phyloP scores from a whole-genome alignment of 1,139 yeast species.

The Geotrichum restrictum region DNA sequence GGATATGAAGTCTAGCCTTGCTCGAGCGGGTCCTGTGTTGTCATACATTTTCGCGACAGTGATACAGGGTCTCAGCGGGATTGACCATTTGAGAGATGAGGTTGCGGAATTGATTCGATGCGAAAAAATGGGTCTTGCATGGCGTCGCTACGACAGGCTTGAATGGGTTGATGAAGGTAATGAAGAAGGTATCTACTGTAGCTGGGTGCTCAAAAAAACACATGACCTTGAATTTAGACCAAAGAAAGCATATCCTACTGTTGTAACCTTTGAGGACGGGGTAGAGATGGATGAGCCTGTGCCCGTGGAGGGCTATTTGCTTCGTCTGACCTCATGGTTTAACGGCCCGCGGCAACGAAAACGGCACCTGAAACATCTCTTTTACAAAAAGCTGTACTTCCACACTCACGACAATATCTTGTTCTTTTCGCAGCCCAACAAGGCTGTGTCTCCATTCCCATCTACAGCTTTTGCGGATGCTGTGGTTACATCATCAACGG shows the following conservation, averaged over 20 bases:
- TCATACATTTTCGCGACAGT: conserved; percentile 33
- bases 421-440: conserved; percentile 52
- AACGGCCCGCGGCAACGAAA: conserved; percentile 35
- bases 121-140: conserved; percentile 50
- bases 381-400: conserved; percentile 58
- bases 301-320: conserved; percentile 76
- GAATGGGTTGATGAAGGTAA: conserved; percentile 67
- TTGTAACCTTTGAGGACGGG: conserved; percentile 29
- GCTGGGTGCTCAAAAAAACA: conserved; percentile 44
- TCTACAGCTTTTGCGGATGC: conserved; percentile 21
- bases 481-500: not conserved
- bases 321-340: conserved; percentile 51
- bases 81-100: conserved; percentile 28
- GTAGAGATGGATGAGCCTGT: conserved; percentile 48
- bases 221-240: conserved; percentile 59
- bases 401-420: conserved; percentile 59
- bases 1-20: conserved; percentile 17
- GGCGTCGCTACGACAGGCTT: conserved; percentile 66
- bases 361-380: conserved; percentile 41
- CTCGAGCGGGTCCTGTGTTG: conserved; percentile 29
- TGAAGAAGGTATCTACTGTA: conserved; percentile 46
- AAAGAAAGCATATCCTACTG: conserved; percentile 46
- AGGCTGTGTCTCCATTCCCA: conserved; percentile 62
- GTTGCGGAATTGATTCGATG: conserved; percentile 33
- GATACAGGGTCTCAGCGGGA: conserved; percentile 30